Evolutionary conservation across 305 asterid species (phyloP), one percentile per base, ranked within the genome.

Genomic region (Andrographis paniculata): DNA sequence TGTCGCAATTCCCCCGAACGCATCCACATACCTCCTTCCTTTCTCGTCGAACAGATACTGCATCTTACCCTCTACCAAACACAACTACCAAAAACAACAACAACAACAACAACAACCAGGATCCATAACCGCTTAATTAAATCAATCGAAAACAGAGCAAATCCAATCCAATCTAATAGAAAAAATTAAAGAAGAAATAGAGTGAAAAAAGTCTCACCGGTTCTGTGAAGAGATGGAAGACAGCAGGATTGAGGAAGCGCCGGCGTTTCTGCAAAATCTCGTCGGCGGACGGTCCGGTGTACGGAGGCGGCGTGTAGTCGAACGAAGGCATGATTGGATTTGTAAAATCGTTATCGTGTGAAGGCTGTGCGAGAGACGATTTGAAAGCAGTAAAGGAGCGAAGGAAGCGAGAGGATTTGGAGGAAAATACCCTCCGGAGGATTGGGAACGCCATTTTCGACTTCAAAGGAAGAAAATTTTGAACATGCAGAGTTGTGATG

Each of bases 221-320:
- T 11, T 74, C 68, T 17, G 70, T 64, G 73, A 69, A 87, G 57
- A 84, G 73, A 61, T 78, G 78, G 57, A 75, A 80, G 51, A 87
- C 62, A 55, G 96, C 78, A 20, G 96, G 96, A 75, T 78, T 84
- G 61, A 87, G 85, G 54, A 61, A 87, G 30, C 62, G 67, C 21
- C 56, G 69, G 54, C 96, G 75, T 62, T 87, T 87, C 33, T 31
- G 28, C 42, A 74, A 63, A 38, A 87, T 80, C 50, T 87, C 69
- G 0, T 77, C 80, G 46, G 74, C 73, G 22, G 82, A 35, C 57
- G 96, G 95, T 10, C 96, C 96, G 27, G 74, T 36, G 71, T 87
- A 87, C 13, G 82, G 82, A 7, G 86, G 80, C 14, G 95, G 96
- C 55, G 91, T 36, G 76, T 78, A 84, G 58, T 80, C 84, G 63